Percentiles rank a stretch among this genome's conserved stretches.
Evolutionary conservation across 441 rosid species (phyloP).

Genomic region (Croton setiger): DNA sequence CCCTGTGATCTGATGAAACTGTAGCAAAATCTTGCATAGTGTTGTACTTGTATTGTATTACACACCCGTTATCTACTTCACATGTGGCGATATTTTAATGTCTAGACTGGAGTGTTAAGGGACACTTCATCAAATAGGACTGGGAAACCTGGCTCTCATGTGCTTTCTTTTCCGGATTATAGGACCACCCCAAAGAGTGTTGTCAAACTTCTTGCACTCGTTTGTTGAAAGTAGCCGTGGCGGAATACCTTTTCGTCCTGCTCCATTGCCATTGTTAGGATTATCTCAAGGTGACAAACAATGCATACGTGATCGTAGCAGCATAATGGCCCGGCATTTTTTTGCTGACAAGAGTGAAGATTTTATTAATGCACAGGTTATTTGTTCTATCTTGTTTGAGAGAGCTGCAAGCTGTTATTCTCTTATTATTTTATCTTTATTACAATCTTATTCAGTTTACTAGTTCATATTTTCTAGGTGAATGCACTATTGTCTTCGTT

Average conservation of each 20-base stretch:
- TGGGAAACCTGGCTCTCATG: neutral
- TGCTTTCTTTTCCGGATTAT: constrained; percentile 13
- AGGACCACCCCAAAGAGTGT: constrained; percentile 97
- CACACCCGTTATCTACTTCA: neutral
- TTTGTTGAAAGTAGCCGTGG: constrained; percentile 90
- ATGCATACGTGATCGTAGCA: constrained; percentile 96
- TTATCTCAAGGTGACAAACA: constrained; percentile 87
- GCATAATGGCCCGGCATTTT: constrained; percentile 94
- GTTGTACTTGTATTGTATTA: neutral
- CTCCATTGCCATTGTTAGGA: constrained; percentile 77
- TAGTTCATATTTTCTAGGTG: constrained; percentile 50
- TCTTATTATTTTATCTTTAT: neutral
- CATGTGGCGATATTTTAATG: neutral
- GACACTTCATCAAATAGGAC: neutral
- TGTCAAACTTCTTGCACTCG: constrained; percentile 82
- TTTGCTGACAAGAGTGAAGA: constrained; percentile 89
- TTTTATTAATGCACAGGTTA: constrained; percentile 86
- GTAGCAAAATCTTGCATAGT: neutral
- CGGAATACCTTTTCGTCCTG: constrained; percentile 77
- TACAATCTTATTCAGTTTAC: neutral
- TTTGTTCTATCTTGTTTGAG: constrained; percentile 15
- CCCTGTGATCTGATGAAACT: neutral
- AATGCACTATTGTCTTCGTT: constrained; percentile 80
- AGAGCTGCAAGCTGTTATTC: constrained; percentile 3
- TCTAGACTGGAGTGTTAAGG: neutral